Base-by-base conservation (phyloP, 768 basidiomycete species). In the Suillus lakei region DNA sequence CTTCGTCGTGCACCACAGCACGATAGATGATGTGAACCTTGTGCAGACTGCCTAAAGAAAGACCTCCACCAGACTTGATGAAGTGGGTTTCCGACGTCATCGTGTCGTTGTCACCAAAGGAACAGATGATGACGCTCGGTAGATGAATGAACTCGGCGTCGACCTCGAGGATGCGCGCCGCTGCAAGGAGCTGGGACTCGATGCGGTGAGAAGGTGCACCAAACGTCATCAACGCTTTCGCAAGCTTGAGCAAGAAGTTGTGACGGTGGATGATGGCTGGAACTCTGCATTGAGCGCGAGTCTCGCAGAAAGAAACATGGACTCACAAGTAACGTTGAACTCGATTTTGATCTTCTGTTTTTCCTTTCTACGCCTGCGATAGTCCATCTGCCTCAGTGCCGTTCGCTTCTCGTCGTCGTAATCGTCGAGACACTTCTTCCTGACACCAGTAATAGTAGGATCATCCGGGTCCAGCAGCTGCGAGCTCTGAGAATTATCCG, bases 191-290 rank as follows among this genome's bases (percentile, higher is more conserved):
- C 74, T 98, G 96, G 3, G 94, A 91, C 77, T 97, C 95, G 66
- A 98, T 92, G 38, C 96, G 88, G 79, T 98, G 96, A 28, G 93
- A 95, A 0, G 95, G 95, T 21, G 95, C 93, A 5, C 95, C 95
- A 72, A 93, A 96, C 15, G 89, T 89, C 92, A 98, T 96, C 46
- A 98, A 82, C 21, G 93, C 89, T 66, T 90, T 86, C 18, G 95
- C 93, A 32, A 98, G 85, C 73, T 88, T 93, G 74, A 95, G 85
- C 39, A 98, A 78, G 78, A 97, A 98, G 63, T 88, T 87, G 68
- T 96, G 95, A 63, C 96, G 85, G 66, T 90, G 86, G 51, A 91
- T 78, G 74, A 95, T 88, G 16, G 92, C 95, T 89, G 64, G 41
- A 70, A 28, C 51, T n/a, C 30, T 54, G 15, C 26, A 38, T 16